Conservation (phyloP, 2,329 filamentous ascomycete genomes). For the Fusarium sp. region DNA sequence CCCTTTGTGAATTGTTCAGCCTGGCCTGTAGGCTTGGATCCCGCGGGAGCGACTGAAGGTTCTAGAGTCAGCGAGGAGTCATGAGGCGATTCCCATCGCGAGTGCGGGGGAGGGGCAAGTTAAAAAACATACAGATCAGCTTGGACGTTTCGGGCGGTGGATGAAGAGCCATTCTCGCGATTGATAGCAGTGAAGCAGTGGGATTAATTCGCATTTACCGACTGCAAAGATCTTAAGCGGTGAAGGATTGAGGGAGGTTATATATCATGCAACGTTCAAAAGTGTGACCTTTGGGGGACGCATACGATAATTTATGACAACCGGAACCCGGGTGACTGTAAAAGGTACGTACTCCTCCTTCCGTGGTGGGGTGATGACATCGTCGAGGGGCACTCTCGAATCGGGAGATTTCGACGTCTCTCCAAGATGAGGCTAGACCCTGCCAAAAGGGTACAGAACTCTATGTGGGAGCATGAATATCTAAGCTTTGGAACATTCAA, state of each 20-base stretch:
- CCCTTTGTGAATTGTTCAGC: constrained; percentile 81
- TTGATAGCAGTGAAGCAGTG: constrained; percentile 34
- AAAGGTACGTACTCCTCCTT: constrained; percentile 32
- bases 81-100: constrained; percentile 1
- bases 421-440: constrained; percentile 1
- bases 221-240: neutral
- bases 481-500: neutral
- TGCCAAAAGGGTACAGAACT: neutral
- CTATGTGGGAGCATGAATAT: neutral
- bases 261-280: constrained; percentile 23
- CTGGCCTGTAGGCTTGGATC: constrained; percentile 67
- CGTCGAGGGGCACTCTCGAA: constrained; percentile 28
- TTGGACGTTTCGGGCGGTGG: constrained; percentile 55
- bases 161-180: constrained; percentile 60
- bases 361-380: constrained; percentile 34
- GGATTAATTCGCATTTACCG: constrained; percentile 42
- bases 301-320: constrained; percentile 25
- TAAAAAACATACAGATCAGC: constrained; percentile 60
- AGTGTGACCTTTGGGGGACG: constrained; percentile 14
- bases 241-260: constrained; percentile 1
- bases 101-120: neutral
- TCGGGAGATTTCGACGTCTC: constrained; percentile 15
- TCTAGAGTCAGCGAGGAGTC: constrained; percentile 12
- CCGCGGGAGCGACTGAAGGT: constrained; percentile 71
- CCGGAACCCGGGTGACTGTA: neutral